A percentile compares a stretch with the other conserved stretches of the same genome.
Conservation (phyloP, 148 eudicot species). For the Salicornia ramosissima region DNA sequence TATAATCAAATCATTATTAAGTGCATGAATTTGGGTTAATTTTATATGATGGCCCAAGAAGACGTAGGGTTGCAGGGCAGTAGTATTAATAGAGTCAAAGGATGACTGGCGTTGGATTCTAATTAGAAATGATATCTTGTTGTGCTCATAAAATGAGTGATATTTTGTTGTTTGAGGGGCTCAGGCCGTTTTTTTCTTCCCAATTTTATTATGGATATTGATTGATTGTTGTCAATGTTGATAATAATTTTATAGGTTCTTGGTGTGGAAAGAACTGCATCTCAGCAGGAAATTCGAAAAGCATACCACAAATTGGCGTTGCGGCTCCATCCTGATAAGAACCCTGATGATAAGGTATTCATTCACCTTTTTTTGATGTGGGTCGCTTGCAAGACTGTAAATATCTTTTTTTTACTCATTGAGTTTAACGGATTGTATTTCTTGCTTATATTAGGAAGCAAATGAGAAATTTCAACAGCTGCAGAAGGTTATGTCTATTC, state of each 20-base stretch:
- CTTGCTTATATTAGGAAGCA: constrained; percentile 50
- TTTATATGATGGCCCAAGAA: not conserved
- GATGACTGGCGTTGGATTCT: not conserved
- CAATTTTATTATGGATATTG: not conserved
- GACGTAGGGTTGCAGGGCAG: no score
- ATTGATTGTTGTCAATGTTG: not conserved
- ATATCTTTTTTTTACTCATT: not conserved
- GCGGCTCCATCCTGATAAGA: constrained; percentile 94
- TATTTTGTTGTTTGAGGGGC: not conserved
- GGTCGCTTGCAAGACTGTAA: not conserved
- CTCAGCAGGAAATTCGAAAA: constrained; percentile 83
- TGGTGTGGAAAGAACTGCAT: constrained; percentile 71
- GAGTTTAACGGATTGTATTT: not conserved
- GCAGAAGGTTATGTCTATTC: constrained; percentile 91
- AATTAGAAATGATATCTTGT: no score
- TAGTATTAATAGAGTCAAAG: not conserved
- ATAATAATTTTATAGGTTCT: constrained; percentile 46
- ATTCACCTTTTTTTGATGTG: not conserved
- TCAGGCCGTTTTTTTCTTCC: not conserved
- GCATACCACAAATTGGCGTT: constrained; percentile 91
- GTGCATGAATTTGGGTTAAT: not conserved
- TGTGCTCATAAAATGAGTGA: not conserved
- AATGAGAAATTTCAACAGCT: constrained; percentile 95
- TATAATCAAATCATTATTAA: no score
- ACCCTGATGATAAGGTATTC: constrained; percentile 85